Evolutionary conservation across 2,329 filamentous ascomycete genomes (phyloP), one percentile per base, ranked within the genome.

Genomic region (Cylindrodendrum hubeiense): DNA sequence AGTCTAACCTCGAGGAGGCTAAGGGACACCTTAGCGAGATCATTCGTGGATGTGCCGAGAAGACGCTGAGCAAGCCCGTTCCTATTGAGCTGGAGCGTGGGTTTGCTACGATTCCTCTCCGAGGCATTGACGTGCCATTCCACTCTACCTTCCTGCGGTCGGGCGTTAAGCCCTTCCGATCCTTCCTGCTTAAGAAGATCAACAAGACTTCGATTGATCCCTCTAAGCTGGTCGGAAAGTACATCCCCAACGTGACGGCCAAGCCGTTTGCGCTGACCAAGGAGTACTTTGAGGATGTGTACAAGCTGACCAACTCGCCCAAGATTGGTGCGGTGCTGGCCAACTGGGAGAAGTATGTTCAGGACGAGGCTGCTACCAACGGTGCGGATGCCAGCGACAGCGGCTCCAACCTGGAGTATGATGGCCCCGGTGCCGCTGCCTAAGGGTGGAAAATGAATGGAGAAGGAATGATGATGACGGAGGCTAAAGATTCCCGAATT

Each of bases 201-300:
- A 94, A 98, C 88, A 97, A 97, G 90, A 98, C 95, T 24, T 97
- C 93, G 58, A 98, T 99, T 80, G 96, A 99, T 80, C 96, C 96
- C 5, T 92, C 93, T 79, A 98, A 98, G 87, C 84, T 99, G 76
- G 88, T 99, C 72, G 96, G 96, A 76, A 99, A 99, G 84, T 99
- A 99, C 84, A 98, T 99, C 72, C 96, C 96, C 74, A 99, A 99
- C 82, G 97, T 99, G 72, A 99, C 96, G 60, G 96, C 96, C 63
- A 91, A 91, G 82, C 96, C 96, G 17, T 99, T 99, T 79, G 94
- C 94, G 80, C 86, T 99, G 71, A 97, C 94, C 60, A 97, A 95
- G 87, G 96, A 98, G 84, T 99, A 99, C 85, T 99, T 99, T 82
- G 95, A 99, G 87, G 96, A 98, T 78, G 97, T 99, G 54, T 98